phyloP scores from a whole-genome alignment of 139 green algal genomes.

The Tetratostichococcus sp. region DNA sequence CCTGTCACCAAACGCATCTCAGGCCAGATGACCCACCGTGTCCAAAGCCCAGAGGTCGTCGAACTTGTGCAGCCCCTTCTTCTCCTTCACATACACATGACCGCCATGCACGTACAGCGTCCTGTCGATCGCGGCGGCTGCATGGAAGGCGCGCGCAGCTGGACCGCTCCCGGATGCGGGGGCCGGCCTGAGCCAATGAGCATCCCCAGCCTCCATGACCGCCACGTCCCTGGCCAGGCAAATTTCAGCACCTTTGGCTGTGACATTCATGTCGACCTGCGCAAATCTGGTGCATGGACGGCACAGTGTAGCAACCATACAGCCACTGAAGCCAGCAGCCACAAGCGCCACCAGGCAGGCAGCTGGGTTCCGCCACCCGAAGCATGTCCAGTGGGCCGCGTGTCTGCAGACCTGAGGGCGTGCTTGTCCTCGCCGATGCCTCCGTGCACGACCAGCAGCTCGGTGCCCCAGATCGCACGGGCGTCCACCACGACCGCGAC shows the following conservation, averaged over 20 bases:
- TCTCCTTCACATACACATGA: slow-evolving; percentile 52
- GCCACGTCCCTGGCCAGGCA: slow-evolving; percentile 15
- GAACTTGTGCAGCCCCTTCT: slow-evolving; percentile 62
- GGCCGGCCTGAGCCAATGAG: slow-evolving; percentile 30
- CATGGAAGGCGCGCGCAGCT: slow-evolving; percentile 61
- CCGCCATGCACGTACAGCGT: slow-evolving; percentile 63
- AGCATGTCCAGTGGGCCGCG: no score
- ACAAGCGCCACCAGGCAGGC: no score
- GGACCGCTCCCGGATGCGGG: slow-evolving; percentile 16
- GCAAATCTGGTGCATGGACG: no score
- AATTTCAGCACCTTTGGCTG: no score
- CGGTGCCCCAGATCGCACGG: slow-evolving; percentile 12
- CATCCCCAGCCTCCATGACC: slow-evolving; percentile 27
- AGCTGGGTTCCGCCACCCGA: no score
- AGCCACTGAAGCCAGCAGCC: no score
- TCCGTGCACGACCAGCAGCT: slow-evolving; percentile 23
- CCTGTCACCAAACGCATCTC: not conserved
- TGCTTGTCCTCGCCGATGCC: slow-evolving; percentile 22
- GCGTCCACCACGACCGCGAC: slow-evolving; percentile 12
- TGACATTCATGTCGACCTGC: no score
- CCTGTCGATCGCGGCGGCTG: slow-evolving; percentile 33
- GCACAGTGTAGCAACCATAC: not conserved
- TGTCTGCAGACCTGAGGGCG: slow-evolving; percentile 12
- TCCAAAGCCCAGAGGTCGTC: slow-evolving; percentile 70
- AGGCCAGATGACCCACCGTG: slow-evolving; percentile 24